Base-by-base conservation (phyloP, 2,329 filamentous ascomycete species). In the Podosphaera xanthii region DNA sequence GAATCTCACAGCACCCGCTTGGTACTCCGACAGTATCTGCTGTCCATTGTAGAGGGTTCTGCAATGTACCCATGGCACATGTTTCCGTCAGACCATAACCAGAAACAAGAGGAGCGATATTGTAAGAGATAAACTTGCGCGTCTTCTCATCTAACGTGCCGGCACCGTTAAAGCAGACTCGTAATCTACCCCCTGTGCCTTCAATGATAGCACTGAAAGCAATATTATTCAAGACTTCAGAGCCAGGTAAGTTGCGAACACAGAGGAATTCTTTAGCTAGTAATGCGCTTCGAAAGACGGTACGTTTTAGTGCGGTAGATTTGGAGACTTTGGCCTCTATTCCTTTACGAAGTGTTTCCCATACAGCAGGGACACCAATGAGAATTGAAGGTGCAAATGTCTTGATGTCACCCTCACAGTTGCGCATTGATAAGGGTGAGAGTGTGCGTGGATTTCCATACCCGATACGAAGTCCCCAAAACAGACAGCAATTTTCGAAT, bases 341-440 rank as follows among this genome's bases (percentile, higher is more conserved):
- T 59, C 92, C 91, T 76, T 98, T 98, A 75, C 88, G 90, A 67
- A 97, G 85, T 0, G 87, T 90, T 73, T 97, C 92, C 90, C 91
- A 98, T 40, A 97, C 85, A 60, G 94, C 90, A 0, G 92, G 92
- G 4, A 98, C 92, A 69, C 92, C 92, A 44, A 96, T 85, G 69
- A 98, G 79, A 67, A 95, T 79, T 0, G 89, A 92, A 0, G 92
- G 92, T 65, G 79, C 79, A 70, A 96, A 84, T 69, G 95, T 89
- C 61, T 86, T 85, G 73, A 98, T 95, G 67, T 98, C 92, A 65
- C 92, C 91, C 65, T 83, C 81, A 74, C 87, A 96, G 72, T 96
- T 91, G 64, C 83, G 82, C 72, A 95, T 85, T 22, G 86, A 92
- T 2, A 75, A 72, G 69, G 97, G 90, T 8, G 90, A 86, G 60